Conservation (phyloP, 176 grass and related monocot species). For the Ensete glaucum region DNA sequence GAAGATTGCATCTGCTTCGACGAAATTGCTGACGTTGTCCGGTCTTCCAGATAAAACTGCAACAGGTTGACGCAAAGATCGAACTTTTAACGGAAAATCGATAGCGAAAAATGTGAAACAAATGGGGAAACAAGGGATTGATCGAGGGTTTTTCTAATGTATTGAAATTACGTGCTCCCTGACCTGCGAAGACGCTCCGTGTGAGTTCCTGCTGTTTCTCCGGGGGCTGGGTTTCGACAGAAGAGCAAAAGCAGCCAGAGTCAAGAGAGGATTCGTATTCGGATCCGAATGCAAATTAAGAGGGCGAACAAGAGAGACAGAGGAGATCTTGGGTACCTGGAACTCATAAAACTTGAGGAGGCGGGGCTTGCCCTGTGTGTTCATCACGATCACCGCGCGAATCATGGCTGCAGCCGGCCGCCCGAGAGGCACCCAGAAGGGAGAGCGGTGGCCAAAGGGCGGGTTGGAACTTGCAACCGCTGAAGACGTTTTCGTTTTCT, state of each 20-base stretch:
- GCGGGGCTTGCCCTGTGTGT: constrained; percentile 75
- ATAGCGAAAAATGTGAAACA: not conserved
- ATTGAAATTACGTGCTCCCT: not conserved
- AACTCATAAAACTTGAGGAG: constrained; percentile 90
- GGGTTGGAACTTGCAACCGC: too few species aligned
- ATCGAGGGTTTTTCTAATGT: not conserved
- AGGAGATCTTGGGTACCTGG: constrained; percentile 34
- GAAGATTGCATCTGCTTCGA: constrained; percentile 52
- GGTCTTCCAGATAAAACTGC: constrained; percentile 71
- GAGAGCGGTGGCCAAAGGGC: too few species aligned
- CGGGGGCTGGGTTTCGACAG: constrained; percentile 38
- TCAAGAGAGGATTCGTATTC: not conserved
- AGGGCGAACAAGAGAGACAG: not conserved
- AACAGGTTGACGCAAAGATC: constrained; percentile 13
- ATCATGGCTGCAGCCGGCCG: constrained; percentile 41
- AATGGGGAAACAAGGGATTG: not conserved
- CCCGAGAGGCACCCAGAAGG: not conserved
- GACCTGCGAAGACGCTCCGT: constrained; percentile 68
- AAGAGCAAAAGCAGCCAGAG: not conserved
- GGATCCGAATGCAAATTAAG: not conserved
- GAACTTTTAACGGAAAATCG: not conserved
- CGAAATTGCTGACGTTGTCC: constrained; percentile 71
- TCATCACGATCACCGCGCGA: constrained; percentile 84
- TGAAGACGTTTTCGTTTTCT: not conserved
- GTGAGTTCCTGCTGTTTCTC: constrained; percentile 86